Evolutionary conservation across 192 early-diverging fungal species (phyloP).

Genomic region (Irineochytrium annulatum): DNA sequence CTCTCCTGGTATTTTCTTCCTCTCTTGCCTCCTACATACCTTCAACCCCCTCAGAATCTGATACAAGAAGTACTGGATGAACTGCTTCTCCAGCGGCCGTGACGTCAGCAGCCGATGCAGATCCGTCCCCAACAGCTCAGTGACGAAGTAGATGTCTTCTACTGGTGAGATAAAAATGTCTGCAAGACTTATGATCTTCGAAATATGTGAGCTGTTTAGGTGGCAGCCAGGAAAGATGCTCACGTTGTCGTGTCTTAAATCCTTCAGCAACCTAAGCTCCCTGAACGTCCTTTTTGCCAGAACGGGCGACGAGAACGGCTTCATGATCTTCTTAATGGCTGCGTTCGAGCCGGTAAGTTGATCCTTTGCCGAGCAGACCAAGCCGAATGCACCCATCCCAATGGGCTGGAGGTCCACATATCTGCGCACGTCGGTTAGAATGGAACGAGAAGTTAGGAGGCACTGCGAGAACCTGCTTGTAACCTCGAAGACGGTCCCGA

Average conservation of each 20-base stretch:
- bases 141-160: slow-evolving; percentile 76
- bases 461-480: slow-evolving; percentile 22
- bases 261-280: slow-evolving; percentile 90
- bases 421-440: slow-evolving; percentile 29
- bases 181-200: slow-evolving; percentile 78
- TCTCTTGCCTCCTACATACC: too few relatives aligned
- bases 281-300: slow-evolving; percentile 93
- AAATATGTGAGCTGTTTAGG: neutral
- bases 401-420: slow-evolving; percentile 91
- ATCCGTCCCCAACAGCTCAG: slow-evolving; percentile 92
- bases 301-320: slow-evolving; percentile 87
- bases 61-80: slow-evolving; percentile 97
- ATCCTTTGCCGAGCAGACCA: slow-evolving; percentile 93
- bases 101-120: slow-evolving; percentile 87
- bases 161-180: slow-evolving; percentile 83
- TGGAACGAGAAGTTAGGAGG: neutral
- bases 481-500: slow-evolving; percentile 37
- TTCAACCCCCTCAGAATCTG: slow-evolving; percentile 72
- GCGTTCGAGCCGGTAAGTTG: slow-evolving; percentile 76
- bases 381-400: slow-evolving; percentile 96
- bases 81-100: slow-evolving; percentile 87
- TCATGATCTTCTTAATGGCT: slow-evolving; percentile 96
- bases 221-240: slow-evolving; percentile 3
- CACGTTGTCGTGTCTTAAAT: slow-evolving; percentile 90
- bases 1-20: too few relatives aligned